Conservation (phyloP, 306 rosid species). For the Trifolium repens region DNA sequence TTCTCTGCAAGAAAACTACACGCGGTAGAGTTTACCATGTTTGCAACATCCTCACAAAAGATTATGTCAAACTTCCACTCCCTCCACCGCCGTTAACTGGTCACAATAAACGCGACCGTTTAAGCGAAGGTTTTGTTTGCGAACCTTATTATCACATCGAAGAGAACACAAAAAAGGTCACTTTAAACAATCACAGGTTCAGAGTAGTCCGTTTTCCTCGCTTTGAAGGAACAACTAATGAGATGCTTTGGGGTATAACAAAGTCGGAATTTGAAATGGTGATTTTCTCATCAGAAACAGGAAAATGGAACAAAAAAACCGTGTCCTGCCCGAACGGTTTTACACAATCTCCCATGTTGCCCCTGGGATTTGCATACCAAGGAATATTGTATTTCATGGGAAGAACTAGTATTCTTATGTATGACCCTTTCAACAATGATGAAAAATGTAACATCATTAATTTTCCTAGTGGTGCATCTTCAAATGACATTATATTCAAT, state of each 20-base stretch:
- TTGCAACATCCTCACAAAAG: slow-evolving; percentile 29
- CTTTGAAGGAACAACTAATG: not conserved
- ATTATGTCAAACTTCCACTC: slow-evolving; percentile 16
- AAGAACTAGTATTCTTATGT: slow-evolving; percentile 1
- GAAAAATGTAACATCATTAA: not conserved
- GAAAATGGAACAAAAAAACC: slow-evolving; percentile 5
- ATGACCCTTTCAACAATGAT: slow-evolving; percentile 28
- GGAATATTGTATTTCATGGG: slow-evolving; percentile 28
- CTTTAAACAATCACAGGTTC: slow-evolving; percentile 8
- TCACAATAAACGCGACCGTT: slow-evolving; percentile 3
- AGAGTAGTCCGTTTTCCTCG: slow-evolving; percentile 15
- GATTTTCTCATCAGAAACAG: slow-evolving; percentile 21
- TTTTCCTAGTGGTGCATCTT: not conserved
- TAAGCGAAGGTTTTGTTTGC: slow-evolving; percentile 23
- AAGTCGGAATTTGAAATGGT: slow-evolving; percentile 11
- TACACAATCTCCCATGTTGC: not conserved
- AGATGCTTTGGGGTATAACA: slow-evolving; percentile 25
- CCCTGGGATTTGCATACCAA: not conserved
- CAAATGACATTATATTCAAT: not conserved
- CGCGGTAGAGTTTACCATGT: slow-evolving; percentile 24
- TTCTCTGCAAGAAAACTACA: slow-evolving; percentile 26
- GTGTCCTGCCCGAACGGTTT: slow-evolving; percentile 27
- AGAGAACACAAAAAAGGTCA: not conserved
- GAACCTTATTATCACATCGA: slow-evolving; percentile 13
- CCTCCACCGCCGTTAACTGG: slow-evolving; percentile 1